Conservation (phyloP, 1,139 yeast genomes). For the Meyerozyma elateridarum region DNA sequence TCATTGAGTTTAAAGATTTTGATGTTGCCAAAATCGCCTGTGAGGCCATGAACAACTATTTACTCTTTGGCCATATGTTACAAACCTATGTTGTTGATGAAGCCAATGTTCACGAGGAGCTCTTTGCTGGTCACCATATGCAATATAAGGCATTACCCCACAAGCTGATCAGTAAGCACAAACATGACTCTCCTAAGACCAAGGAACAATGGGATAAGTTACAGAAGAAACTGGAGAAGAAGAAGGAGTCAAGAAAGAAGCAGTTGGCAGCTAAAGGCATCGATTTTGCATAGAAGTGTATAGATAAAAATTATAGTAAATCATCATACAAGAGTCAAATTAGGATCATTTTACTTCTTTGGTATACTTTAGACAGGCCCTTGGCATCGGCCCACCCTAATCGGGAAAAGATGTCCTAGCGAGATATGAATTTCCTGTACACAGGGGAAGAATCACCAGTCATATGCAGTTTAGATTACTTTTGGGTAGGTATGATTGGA, state of each 20-base stretch:
- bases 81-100: conserved; percentile 55
- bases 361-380: too few relatives aligned
- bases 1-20: conserved; percentile 69
- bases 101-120: conserved; percentile 38
- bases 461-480: conserved; percentile 4
- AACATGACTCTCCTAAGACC: conserved; percentile 54
- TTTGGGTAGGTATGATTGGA: conserved; percentile 3
- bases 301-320: too few relatives aligned
- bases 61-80: conserved; percentile 79
- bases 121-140: conserved; percentile 51
- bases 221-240: conserved; percentile 12
- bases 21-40: conserved; percentile 86
- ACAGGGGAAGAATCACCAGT: too few relatives aligned
- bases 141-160: conserved; percentile 62
- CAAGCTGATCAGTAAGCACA: conserved; percentile 49
- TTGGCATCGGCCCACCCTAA: too few relatives aligned
- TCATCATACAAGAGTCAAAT: too few relatives aligned
- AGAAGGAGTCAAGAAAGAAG: conserved; percentile 1
- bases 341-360: too few relatives aligned
- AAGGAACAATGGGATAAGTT: conserved; percentile 55
- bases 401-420: too few relatives aligned
- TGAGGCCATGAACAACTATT: conserved; percentile 93
- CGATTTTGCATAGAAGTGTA: conserved; percentile 5
- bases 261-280: conserved; percentile 5
- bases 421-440: too few relatives aligned